Evolutionary conservation across 2,329 filamentous ascomycete genomes (phyloP).

Genomic region (Penicillium concentricum): DNA sequence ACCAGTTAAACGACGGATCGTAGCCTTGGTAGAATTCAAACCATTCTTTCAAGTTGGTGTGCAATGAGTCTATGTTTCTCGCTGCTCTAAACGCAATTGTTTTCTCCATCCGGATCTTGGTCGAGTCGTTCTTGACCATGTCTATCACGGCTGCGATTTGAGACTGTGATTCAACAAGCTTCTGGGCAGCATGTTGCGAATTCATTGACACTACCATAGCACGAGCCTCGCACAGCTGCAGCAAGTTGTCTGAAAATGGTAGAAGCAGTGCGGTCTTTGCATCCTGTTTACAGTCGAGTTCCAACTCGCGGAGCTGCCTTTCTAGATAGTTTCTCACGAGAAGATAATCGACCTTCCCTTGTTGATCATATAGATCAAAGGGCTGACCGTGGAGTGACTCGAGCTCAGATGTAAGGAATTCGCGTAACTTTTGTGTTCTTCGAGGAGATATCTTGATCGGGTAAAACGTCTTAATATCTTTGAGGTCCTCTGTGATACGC

Average conservation of each 20-base stretch:
- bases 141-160: not conserved
- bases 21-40: not conserved
- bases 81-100: not conserved
- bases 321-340: not conserved
- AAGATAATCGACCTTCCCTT: not conserved
- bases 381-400: not conserved
- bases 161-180: not conserved
- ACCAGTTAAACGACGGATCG: not conserved
- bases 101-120: not conserved
- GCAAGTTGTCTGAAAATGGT: not conserved
- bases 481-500: not conserved
- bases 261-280: not conserved
- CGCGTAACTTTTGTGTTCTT: not conserved
- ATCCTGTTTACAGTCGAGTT: constrained; percentile 35
- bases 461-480: not conserved
- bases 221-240: not conserved
- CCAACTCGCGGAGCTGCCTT: constrained; percentile 22
- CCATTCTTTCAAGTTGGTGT: not conserved
- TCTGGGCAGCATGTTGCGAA: not conserved
- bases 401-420: not conserved
- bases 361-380: not conserved
- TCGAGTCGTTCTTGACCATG: not conserved
- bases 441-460: not conserved
- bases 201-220: not conserved
- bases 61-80: not conserved